Conservation (phyloP, 371 early-diverging fungal species). For the Globomyces sp. region DNA sequence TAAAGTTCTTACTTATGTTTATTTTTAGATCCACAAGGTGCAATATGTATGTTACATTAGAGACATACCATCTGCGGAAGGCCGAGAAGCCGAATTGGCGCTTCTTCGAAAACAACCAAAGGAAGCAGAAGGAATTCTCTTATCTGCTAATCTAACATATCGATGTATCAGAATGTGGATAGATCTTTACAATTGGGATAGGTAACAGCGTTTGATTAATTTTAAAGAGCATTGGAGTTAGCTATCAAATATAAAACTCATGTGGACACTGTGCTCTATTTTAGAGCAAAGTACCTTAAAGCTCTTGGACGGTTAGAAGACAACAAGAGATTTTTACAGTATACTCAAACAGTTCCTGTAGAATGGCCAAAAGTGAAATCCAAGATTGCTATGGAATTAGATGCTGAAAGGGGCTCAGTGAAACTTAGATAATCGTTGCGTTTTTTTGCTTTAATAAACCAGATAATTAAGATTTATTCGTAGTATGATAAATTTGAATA, state of each 20-base stretch:
- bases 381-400: slow-evolving; percentile 46
- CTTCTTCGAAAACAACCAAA: slow-evolving; percentile 44
- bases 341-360: slow-evolving; percentile 39
- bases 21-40: slow-evolving; percentile 44
- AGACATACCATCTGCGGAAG: slow-evolving; percentile 46
- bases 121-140: slow-evolving; percentile 51
- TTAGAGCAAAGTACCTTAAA: slow-evolving; percentile 46
- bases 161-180: slow-evolving; percentile 51
- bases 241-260: slow-evolving; percentile 53
- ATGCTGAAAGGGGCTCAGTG: slow-evolving; percentile 23
- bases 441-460: not conserved
- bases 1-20: slow-evolving; percentile 12
- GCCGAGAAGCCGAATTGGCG: slow-evolving; percentile 49
- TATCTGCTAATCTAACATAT: slow-evolving; percentile 41
- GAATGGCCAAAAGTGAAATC: slow-evolving; percentile 44
- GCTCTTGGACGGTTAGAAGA: slow-evolving; percentile 37
- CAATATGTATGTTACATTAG: slow-evolving; percentile 52
- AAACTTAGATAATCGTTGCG: not conserved
- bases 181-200: slow-evolving; percentile 52
- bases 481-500: too few species aligned
- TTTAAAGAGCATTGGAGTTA: slow-evolving; percentile 49
- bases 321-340: slow-evolving; percentile 44
- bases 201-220: slow-evolving; percentile 29
- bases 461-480: too few species aligned
- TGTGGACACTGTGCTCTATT: slow-evolving; percentile 51